A percentile compares a stretch with the other conserved stretches of the same genome.
These are phyloP conservation scores for Litchi chinensis DNA, from an alignment of 345 rosid genomes.

Conservation along the genomic window DNA sequence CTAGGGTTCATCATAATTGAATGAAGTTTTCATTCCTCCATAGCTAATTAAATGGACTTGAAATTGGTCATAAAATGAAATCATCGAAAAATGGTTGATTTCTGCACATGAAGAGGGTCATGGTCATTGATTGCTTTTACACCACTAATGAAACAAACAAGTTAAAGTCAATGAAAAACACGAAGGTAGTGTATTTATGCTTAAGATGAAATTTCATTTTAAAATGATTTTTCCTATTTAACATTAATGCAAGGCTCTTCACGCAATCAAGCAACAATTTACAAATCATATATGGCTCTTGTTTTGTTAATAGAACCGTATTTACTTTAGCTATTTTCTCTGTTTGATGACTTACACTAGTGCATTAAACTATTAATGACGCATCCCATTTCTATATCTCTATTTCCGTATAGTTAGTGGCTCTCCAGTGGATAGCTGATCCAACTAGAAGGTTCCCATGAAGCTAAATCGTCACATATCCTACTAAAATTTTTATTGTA, in stretches of 20 bases:
- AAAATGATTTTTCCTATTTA: conserved; percentile 8
- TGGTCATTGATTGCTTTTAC: neutral
- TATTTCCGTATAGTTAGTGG: too few relatives aligned
- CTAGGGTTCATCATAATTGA: neutral
- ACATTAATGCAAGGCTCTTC: neutral
- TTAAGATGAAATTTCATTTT: neutral
- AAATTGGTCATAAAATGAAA: neutral
- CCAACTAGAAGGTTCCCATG: too few relatives aligned
- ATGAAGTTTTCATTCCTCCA: neutral
- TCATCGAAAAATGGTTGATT: neutral
- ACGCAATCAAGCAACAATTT: neutral
- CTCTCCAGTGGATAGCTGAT: too few relatives aligned
- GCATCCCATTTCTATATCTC: too few relatives aligned
- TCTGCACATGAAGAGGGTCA: neutral
- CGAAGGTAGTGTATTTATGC: neutral
- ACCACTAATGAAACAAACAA: conserved; percentile 1
- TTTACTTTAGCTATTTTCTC: neutral
- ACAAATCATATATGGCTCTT: neutral
- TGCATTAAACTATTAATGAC: neutral
- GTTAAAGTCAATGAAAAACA: conserved; percentile 7
- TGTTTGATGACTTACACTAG: neutral
- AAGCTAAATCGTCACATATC: too few relatives aligned
- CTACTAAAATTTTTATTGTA: too few relatives aligned
- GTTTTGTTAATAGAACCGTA: neutral
- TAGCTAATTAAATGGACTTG: neutral